These are phyloP conservation scores for Xanthoparmelia taractica DNA, from an alignment of 495 filamentous ascomycete species.

Conservation along the genomic window DNA sequence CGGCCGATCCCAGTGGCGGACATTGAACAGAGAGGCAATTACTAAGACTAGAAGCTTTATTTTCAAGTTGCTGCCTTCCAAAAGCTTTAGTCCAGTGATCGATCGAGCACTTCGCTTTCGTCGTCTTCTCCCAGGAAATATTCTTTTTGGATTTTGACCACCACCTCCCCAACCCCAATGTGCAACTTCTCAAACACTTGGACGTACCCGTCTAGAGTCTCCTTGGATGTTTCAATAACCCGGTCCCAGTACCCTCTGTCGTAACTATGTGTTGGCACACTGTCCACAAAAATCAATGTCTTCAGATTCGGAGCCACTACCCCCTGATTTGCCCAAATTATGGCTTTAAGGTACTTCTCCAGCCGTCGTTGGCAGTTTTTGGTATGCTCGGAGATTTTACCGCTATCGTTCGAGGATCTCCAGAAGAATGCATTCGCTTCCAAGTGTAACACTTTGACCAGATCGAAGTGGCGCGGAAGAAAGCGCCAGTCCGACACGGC, in stretches of 20 bases:
- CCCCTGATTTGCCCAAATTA: background rate
- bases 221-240: background rate
- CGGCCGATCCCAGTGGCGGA: no score
- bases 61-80: background rate
- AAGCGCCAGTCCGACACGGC: background rate
- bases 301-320: background rate
- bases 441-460: background rate
- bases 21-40: no score
- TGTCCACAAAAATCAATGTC: background rate
- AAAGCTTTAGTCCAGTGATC: background rate
- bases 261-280: background rate
- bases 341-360: background rate
- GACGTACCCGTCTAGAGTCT: background rate
- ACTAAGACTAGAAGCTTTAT: no score
- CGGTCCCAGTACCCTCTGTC: background rate
- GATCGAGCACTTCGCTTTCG: background rate
- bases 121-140: background rate
- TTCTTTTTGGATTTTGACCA: background rate
- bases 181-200: background rate
- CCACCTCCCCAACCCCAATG: background rate
- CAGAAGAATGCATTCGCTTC: background rate
- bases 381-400: background rate
- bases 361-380: background rate
- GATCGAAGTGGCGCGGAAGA: background rate
- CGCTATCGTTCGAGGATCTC: background rate